Percentiles rank a stretch among this genome's conserved stretches.
phyloP scores from a whole-genome alignment of 495 filamentous ascomycete genomes.

The Aspergillus sparsus region DNA sequence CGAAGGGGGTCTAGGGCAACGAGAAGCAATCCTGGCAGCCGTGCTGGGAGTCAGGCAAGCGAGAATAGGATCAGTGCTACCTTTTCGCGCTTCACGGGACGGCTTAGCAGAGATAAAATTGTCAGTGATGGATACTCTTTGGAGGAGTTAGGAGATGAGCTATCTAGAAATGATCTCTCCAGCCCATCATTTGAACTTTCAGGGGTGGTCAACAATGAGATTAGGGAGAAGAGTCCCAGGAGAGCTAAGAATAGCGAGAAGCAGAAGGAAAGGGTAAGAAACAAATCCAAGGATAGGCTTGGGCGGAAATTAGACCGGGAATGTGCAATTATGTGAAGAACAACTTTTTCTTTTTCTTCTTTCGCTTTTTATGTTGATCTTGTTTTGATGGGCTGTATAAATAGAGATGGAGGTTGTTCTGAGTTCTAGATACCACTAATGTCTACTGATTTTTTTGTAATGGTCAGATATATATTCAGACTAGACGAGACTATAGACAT shows the following conservation, averaged over 20 bases:
- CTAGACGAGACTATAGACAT: too few relatives aligned
- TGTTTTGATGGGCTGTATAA: too few relatives aligned
- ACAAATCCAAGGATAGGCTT: slow-evolving; percentile 50
- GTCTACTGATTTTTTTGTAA: neutral
- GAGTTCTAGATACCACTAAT: neutral
- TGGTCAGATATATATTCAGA: too few relatives aligned
- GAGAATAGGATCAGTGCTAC: slow-evolving; percentile 68
- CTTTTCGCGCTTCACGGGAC: slow-evolving; percentile 62
- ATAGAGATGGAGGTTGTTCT: too few relatives aligned
- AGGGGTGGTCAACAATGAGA: slow-evolving; percentile 25
- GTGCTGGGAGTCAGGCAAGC: slow-evolving; percentile 65
- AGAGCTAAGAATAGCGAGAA: slow-evolving; percentile 31
- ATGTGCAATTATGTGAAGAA: slow-evolving; percentile 48
- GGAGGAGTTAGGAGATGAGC: slow-evolving; percentile 39
- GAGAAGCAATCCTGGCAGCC: slow-evolving; percentile 59
- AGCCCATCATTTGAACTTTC: slow-evolving; percentile 31
- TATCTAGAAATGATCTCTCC: slow-evolving; percentile 32
- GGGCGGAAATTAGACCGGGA: slow-evolving; percentile 65
- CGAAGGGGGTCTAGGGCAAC: slow-evolving; percentile 60
- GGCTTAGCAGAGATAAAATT: slow-evolving; percentile 49
- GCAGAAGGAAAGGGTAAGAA: slow-evolving; percentile 35
- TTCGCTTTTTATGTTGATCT: neutral
- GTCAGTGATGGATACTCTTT: slow-evolving; percentile 30
- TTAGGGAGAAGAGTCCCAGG: slow-evolving; percentile 37
- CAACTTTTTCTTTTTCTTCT: neutral